Percentiles rank a stretch among this genome's conserved stretches.
Conservation (phyloP, 2,329 filamentous ascomycete genomes). For the Myotisia sp. region DNA sequence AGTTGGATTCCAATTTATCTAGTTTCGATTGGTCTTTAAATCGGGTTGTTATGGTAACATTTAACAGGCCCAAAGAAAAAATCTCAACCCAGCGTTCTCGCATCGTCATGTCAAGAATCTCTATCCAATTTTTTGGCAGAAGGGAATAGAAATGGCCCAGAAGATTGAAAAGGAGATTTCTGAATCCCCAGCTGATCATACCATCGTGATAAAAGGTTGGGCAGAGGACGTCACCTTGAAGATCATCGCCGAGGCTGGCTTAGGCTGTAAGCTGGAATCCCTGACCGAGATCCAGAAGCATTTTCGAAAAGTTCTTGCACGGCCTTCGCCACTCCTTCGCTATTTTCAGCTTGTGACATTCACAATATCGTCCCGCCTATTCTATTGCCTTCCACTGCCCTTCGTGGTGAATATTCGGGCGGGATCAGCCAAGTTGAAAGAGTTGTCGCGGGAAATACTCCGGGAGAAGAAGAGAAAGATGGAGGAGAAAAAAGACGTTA, state of each 20-base stretch:
- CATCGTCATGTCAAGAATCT: slow-evolving; percentile 74
- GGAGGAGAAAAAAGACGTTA: slow-evolving; percentile 22
- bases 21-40: neutral
- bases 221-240: slow-evolving; percentile 56
- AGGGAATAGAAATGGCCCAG: slow-evolving; percentile 52
- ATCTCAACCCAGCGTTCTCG: slow-evolving; percentile 68
- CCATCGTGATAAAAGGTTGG: slow-evolving; percentile 49
- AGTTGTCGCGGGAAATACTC: slow-evolving; percentile 55
- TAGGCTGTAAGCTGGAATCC: slow-evolving; percentile 55
- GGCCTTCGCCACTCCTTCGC: slow-evolving; percentile 10
- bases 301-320: slow-evolving; percentile 18
- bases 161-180: slow-evolving; percentile 40
- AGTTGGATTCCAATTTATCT: no score
- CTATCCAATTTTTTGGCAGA: slow-evolving; percentile 72
- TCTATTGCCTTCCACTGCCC: slow-evolving; percentile 51
- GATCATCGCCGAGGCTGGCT: slow-evolving; percentile 58
- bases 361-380: slow-evolving; percentile 49
- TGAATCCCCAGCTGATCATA: slow-evolving; percentile 20
- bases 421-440: slow-evolving; percentile 47
- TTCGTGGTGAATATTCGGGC: slow-evolving; percentile 51
- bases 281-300: slow-evolving; percentile 39
- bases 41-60: neutral
- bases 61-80: slow-evolving; percentile 50
- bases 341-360: slow-evolving; percentile 35
- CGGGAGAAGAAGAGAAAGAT: slow-evolving; percentile 50